Base-by-base conservation (phyloP, 1,139 yeast species). In the Zygosaccharomyces pseudobailii region DNA sequence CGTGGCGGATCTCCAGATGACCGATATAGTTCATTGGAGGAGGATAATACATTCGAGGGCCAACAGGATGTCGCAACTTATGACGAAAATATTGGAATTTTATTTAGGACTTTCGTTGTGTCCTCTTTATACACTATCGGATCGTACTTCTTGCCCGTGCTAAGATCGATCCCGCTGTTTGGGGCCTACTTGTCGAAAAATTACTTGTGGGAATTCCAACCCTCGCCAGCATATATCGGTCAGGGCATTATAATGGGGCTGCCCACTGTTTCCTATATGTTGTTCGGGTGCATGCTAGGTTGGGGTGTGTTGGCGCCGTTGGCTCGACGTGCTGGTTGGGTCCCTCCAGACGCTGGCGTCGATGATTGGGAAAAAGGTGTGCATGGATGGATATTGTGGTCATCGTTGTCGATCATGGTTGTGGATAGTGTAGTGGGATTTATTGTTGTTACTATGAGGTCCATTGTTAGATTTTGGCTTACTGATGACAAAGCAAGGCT, bases 171-270 rank as follows among this genome's bases (percentile, higher is more conserved):
- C 6, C 97, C 97, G 0, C 62, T 90, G 0, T 86, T 92, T 62
- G 98, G 97, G 0, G 42, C 57, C 0, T 59, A 63, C 36, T 70
- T 87, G n/a, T 86, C 95, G 0, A 59, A 70, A 17, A 67, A 72
- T n/a, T 87, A 87, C 64, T 72, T 85, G 41, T 87, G 97, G 94
- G 82, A 87, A 48, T 78, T 92, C 50, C 96, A 92, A 64, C 96
- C 97, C 0, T 88, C 97, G 0, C 97, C 98, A 0, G 97, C 98
- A 0, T 92, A 92, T 64, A 78, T 92, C 35, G 98, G 98, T 2
- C 98, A 92, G 67, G 98, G 98, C 3, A 89, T 92, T 38, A 92
- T 92, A 47, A 92, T 92, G 98, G 98, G 98, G 0, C 70, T 88
- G 6, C 89, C 92, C 2, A 90, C 97, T 0, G 95, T 90, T 0